These are phyloP conservation scores for Phoma herbarum DNA, from an alignment of 2,329 filamentous ascomycete genomes.

Conservation along the genomic window DNA sequence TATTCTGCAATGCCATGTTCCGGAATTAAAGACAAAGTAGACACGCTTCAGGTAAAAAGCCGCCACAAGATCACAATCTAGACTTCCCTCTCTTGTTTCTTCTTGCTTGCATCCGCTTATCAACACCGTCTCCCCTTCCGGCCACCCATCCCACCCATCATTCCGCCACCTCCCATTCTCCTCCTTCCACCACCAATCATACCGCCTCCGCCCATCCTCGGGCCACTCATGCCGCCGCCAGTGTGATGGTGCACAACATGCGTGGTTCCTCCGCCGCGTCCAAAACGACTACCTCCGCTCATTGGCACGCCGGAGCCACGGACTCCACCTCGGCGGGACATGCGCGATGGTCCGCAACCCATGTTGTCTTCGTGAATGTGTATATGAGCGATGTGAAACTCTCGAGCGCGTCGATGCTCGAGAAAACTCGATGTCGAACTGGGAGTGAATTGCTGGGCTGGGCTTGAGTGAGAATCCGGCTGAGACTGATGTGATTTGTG, in stretches of 20 bases:
- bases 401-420: background rate
- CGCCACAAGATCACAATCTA: background rate
- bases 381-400: background rate
- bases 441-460: background rate
- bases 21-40: background rate
- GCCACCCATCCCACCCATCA: conserved; percentile 1
- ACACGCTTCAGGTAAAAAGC: background rate
- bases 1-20: too few species aligned
- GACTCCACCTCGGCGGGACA: conserved; percentile 11
- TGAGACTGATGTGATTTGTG: background rate
- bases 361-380: background rate
- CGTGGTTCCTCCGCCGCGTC: conserved; percentile 8
- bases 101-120: background rate
- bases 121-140: conserved; percentile 4
- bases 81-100: background rate
- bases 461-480: background rate
- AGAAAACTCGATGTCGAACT: background rate
- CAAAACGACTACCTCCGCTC: conserved; percentile 12
- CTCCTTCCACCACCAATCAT: conserved; percentile 6
- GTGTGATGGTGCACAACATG: conserved; percentile 17
- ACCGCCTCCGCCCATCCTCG: conserved; percentile 6
- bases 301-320: conserved; percentile 9
- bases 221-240: conserved; percentile 8
- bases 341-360: conserved; percentile 18
- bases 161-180: conserved; percentile 9